Conservation (phyloP, 192 early-diverging fungal species). For the Gaertneriomyces sp. region DNA sequence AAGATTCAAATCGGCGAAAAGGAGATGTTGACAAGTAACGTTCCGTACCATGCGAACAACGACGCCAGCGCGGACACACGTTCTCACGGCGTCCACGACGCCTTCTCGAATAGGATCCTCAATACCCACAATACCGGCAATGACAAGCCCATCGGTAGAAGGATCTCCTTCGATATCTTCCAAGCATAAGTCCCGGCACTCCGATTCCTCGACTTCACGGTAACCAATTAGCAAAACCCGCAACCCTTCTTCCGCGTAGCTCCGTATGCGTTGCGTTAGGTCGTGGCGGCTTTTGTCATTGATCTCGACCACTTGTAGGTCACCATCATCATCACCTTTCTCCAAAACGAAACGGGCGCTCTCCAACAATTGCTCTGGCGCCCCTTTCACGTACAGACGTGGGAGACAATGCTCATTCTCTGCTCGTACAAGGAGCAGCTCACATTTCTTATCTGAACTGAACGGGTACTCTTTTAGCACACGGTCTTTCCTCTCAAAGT, state of each 20-base stretch:
- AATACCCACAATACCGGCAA: slow-evolving; percentile 90
- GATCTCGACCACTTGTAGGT: background rate
- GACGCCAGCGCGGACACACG: slow-evolving; percentile 85
- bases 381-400: slow-evolving; percentile 50
- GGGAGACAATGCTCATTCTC: slow-evolving; percentile 2
- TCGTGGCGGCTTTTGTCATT: background rate
- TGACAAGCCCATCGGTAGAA: slow-evolving; percentile 55
- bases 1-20: background rate
- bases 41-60: slow-evolving; percentile 83
- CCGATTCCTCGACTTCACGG: background rate
- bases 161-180: slow-evolving; percentile 39
- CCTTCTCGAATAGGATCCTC: slow-evolving; percentile 93
- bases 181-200: too few species aligned
- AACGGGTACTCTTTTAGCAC: slow-evolving; percentile 43
- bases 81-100: slow-evolving; percentile 82
- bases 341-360: background rate
- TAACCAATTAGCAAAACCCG: background rate
- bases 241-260: slow-evolving; percentile 3
- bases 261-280: background rate
- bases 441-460: slow-evolving; percentile 47
- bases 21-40: slow-evolving; percentile 59
- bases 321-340: background rate
- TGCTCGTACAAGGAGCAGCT: slow-evolving; percentile 41
- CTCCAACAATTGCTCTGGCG: slow-evolving; percentile 46
- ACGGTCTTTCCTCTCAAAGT: background rate